phyloP scores from a whole-genome alignment of 192 early-diverging fungal species.

The Rhizophlyctis rosea region DNA sequence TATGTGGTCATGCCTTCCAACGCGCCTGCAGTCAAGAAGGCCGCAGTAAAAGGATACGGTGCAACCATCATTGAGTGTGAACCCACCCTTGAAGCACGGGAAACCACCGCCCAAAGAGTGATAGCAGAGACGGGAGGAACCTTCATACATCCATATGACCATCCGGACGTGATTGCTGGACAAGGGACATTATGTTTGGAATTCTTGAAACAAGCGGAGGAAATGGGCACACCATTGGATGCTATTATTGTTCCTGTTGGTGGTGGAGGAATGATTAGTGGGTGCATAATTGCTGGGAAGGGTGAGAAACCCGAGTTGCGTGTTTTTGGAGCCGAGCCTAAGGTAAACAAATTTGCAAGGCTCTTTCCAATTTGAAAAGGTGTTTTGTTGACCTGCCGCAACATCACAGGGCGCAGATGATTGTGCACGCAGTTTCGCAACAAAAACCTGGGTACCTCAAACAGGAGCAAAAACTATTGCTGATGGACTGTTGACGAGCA shows the following conservation, averaged over 20 bases:
- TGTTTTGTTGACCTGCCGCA: no score
- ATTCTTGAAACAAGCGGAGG: constrained; percentile 41
- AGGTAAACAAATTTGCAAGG: no score
- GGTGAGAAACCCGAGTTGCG: constrained; percentile 26
- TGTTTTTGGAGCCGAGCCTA: constrained; percentile 57
- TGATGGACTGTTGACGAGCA: constrained; percentile 48
- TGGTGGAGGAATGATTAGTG: constrained; percentile 53
- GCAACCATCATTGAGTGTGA: constrained; percentile 49
- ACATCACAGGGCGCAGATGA: constrained; percentile 40
- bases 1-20: constrained; percentile 50
- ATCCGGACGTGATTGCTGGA: constrained; percentile 52
- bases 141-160: constrained; percentile 52
- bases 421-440: constrained; percentile 25
- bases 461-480: constrained; percentile 37
- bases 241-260: constrained; percentile 52
- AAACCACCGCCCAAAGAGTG: constrained; percentile 29
- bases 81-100: constrained; percentile 36
- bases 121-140: constrained; percentile 41
- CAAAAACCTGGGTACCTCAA: neutral
- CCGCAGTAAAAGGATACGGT: constrained; percentile 52
- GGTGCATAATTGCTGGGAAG: constrained; percentile 44
- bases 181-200: constrained; percentile 57
- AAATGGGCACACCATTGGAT: constrained; percentile 35
- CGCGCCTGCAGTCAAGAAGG: constrained; percentile 45
- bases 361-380: no score